A percentile compares a stretch with the other conserved stretches of the same genome.
These are phyloP conservation scores for Fusarium marasasianum DNA, from an alignment of 2,329 filamentous ascomycete genomes.

Conservation along the genomic window DNA sequence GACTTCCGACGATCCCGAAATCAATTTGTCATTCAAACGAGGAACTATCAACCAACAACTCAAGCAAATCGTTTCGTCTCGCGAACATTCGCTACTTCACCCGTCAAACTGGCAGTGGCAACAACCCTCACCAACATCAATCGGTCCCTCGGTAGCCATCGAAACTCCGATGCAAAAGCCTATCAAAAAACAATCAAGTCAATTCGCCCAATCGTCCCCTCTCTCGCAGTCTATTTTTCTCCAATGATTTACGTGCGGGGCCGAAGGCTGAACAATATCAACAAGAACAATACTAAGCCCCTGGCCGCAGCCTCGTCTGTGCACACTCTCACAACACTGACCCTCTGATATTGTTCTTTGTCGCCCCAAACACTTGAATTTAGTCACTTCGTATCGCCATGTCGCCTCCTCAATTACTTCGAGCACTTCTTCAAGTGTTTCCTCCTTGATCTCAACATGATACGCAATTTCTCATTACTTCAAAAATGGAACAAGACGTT, in stretches of 20 bases:
- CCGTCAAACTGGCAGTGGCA: neutral
- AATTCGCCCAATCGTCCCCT: neutral
- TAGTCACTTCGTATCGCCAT: neutral
- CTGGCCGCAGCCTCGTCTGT: constrained; percentile 21
- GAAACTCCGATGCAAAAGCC: neutral
- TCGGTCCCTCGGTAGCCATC: neutral
- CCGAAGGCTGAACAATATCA: constrained; percentile 24
- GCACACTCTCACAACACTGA: constrained; percentile 18
- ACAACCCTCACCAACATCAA: neutral
- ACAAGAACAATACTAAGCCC: constrained; percentile 33
- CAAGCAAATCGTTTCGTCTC: neutral
- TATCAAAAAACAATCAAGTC: neutral
- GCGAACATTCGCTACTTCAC: neutral
- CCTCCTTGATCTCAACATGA: neutral
- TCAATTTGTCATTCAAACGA: neutral
- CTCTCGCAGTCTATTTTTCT: neutral
- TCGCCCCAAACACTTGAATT: constrained; percentile 3
- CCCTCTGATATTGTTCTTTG: constrained; percentile 37
- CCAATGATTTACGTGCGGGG: neutral
- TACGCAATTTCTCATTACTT: neutral
- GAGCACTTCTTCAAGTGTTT: neutral
- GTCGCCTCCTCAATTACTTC: neutral
- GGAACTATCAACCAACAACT: rapidly evolving
- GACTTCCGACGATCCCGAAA: neutral
- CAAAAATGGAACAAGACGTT: constrained; percentile 27